Base-by-base conservation (phyloP, 345 rosid species). In the Schrenkiella parvula region DNA sequence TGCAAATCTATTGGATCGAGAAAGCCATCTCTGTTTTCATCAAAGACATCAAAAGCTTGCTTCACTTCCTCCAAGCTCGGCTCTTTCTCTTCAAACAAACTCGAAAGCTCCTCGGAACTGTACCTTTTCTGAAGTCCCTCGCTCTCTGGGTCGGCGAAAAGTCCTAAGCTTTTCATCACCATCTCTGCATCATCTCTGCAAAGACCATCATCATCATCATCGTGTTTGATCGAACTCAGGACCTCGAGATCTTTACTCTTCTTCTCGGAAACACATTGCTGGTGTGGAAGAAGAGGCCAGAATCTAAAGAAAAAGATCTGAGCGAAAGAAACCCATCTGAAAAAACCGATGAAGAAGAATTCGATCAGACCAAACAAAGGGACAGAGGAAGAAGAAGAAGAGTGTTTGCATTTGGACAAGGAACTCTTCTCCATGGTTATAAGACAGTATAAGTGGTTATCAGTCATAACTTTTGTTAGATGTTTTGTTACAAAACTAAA, bases 11-110 rank as follows among this genome's bases (percentile, higher is more conserved):
- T 23, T 5, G 87, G 86, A 75, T 87, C 95, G 23, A 92, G 76
- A 68, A 88, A 90, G 38, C 93, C 93, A 74, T 92, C 95, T 79
- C 79, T 73, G 65, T 92, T 87, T 72, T 74, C 81, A 83, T 92
- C 96, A 78, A 88, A 92, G 58, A 88, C 96, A 44, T 84, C 81
- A 71, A 92, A 92, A 68, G 93, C 86, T 70, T 83, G 86, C 78
- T 85, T 90, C 67, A 86, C 64, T 72, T 92, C 98, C 62, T 83
- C 89, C 74, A 86, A 63, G 69, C 98, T 90, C 0, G 93, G 93
- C 79, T 87, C 95, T 71, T 82, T 72, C 82, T 92, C 95, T 31
- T 85, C 89, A 75, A 92, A 90, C 77, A 90, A 43, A 81, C 73
- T 68, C 0, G 80, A 62, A 72, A 89, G 63, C 67, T 84, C 89